Evolutionary conservation across 2,329 filamentous ascomycete genomes (phyloP).

Genomic region (Penicillium sp.): DNA sequence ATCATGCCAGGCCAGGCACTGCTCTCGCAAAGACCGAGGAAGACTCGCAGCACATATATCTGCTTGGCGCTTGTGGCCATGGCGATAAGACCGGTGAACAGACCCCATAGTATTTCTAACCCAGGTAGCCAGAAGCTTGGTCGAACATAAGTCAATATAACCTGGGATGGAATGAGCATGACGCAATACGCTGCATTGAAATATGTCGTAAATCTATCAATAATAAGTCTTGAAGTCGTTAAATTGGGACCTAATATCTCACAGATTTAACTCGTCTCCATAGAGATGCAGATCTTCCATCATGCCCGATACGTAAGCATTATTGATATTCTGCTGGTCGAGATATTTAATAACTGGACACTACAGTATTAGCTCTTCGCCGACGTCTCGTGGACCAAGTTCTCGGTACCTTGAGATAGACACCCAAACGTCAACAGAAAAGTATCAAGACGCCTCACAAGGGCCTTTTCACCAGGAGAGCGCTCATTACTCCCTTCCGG

Average conservation of each 20-base stretch:
- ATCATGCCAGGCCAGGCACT: conserved; percentile 33
- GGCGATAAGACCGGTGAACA: conserved; percentile 31
- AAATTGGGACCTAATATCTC: not conserved
- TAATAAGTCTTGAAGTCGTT: not conserved
- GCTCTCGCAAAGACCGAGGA: conserved; percentile 31
- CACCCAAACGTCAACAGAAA: conserved; percentile 44
- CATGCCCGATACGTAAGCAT: conserved; percentile 31
- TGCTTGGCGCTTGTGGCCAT: conserved; percentile 30
- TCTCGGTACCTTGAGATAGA: conserved; percentile 36
- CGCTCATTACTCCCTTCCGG: conserved; percentile 11
- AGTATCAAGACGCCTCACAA: conserved; percentile 40
- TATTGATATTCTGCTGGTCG: conserved; percentile 27
- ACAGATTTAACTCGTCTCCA: conserved; percentile 26
- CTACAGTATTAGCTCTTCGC: not conserved
- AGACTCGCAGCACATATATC: conserved; percentile 30
- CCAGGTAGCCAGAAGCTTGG: conserved; percentile 31
- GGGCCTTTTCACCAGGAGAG: conserved; percentile 34
- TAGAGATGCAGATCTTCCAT: conserved; percentile 23
- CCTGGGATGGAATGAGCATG: conserved; percentile 42
- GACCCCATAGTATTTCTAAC: conserved; percentile 30
- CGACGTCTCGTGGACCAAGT: not conserved
- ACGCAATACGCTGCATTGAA: conserved; percentile 43
- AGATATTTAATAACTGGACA: conserved; percentile 25
- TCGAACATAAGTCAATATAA: conserved; percentile 40
- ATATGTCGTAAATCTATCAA: conserved; percentile 37